Conservation (phyloP, 1,284 basidiomycete species). For the Sporisorium exsertum region DNA sequence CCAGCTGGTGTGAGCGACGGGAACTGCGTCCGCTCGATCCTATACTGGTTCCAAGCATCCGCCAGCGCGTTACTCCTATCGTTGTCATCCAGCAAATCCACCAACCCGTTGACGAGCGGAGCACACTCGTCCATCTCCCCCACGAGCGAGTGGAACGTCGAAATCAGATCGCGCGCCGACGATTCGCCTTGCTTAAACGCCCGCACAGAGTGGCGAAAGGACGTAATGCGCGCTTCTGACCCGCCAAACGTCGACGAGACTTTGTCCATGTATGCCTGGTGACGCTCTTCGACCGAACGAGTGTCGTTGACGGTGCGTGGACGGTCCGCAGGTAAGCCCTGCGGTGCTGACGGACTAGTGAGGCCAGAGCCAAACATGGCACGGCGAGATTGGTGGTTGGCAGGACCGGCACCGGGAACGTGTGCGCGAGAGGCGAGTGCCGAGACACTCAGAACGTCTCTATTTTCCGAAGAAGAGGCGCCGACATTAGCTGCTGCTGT, state of each 20-base stretch:
- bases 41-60: constrained; percentile 83
- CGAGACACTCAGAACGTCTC: constrained; percentile 47
- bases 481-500: neutral
- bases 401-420: constrained; percentile 58
- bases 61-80: constrained; percentile 84
- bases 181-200: constrained; percentile 84
- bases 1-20: constrained; percentile 31
- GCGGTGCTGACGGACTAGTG: constrained; percentile 30
- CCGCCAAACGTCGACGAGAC: constrained; percentile 76
- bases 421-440: constrained; percentile 70
- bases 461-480: constrained; percentile 3
- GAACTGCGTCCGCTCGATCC: constrained; percentile 77
- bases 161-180: constrained; percentile 83
- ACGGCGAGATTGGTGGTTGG: constrained; percentile 45
- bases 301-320: constrained; percentile 74
- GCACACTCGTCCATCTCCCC: constrained; percentile 71
- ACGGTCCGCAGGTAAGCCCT: constrained; percentile 31
- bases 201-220: constrained; percentile 83
- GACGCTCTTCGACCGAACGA: constrained; percentile 71
- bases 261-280: constrained; percentile 78
- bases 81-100: constrained; percentile 72
- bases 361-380: constrained; percentile 51
- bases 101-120: constrained; percentile 80
- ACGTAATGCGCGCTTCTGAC: constrained; percentile 79
- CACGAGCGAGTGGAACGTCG: constrained; percentile 85